Evolutionary conservation across 495 filamentous ascomycete genomes (phyloP), one percentile per base, ranked within the genome.

Genomic region (Neurospora cerealis): DNA sequence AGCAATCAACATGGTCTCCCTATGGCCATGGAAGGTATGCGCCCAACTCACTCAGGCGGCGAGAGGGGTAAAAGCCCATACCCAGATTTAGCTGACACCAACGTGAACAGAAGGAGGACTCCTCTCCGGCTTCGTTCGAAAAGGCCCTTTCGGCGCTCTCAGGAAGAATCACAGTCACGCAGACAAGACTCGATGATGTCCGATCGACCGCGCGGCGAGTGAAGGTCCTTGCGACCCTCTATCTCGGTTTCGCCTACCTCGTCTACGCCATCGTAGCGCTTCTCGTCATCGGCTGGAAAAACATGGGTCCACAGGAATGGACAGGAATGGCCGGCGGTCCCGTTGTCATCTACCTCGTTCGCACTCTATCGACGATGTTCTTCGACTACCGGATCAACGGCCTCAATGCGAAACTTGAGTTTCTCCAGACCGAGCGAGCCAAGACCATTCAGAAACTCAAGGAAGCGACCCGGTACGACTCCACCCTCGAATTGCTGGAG

Each of bases 401-500:
- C 10, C 85, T 90, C 15, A 89, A 91, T 77, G 75, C 83, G 32
- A 86, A 89, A n/a, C 86, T 97, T 34, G 91, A 97, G 72, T 87
- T 85, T 3, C 87, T 93, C 13, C 87, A 95, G 70, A 86, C 88
- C 72, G 92, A 97, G 81, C 89, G 94, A 66, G 88, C 91, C 71
- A 89, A 90, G 77, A 96, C 94, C 2, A 97, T 99, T 75, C 92
- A 96, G 78, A 95, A 94, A 82, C 89, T 99, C 69, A 99, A 98
- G 82, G 88, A 89, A 38, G 94, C 94, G 24, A 99, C 96, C 41
- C 97, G 93, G 79, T 99, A 96, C 83, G 92, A 97, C 81, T 94
- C 94, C 8, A 99, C 96, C 19, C 92, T 96, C 79, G 89, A 97
- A 77, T 83, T 99, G 70, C 88, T 99, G 3, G 92, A 98, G 78